phyloP scores from a whole-genome alignment of 257 asterid species.

The Solanum lignicaule region DNA sequence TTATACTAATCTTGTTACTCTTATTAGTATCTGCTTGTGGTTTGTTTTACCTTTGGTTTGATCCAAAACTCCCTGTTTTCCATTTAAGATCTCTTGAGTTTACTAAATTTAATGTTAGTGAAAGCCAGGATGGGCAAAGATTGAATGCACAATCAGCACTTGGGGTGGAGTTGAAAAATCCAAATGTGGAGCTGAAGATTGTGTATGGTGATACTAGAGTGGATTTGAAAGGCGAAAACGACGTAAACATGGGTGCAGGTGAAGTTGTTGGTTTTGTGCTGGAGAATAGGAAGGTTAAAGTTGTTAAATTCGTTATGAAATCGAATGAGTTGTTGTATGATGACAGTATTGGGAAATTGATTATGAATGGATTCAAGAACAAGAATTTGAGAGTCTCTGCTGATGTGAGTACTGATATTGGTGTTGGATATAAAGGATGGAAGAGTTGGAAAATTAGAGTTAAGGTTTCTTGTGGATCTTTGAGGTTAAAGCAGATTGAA shows the following conservation, averaged over 20 bases:
- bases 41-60: conserved; percentile 27
- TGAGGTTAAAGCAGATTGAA: conserved; percentile 11
- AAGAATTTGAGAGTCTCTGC: conserved; percentile 16
- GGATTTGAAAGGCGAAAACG: conserved; percentile 3
- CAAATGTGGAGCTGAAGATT: conserved; percentile 22
- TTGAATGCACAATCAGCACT: conserved; percentile 15
- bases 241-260: conserved; percentile 15
- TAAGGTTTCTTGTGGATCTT: conserved; percentile 12
- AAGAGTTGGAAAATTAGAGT: conserved; percentile 3
- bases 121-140: conserved; percentile 7
- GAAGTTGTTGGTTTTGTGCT: conserved; percentile 17
- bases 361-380: conserved; percentile 16
- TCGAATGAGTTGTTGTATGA: conserved; percentile 1
- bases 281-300: conserved; percentile 11
- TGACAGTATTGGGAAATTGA: conserved; percentile 1
- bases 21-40: conserved; percentile 7
- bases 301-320: conserved; percentile 2
- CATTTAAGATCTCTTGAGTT: conserved; percentile 19
- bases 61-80: conserved; percentile 38
- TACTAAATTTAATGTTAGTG: conserved; percentile 13
- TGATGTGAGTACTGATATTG: conserved; percentile 14
- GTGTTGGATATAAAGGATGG: conserved; percentile 19
- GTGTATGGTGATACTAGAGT: conserved; percentile 17
- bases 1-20: conserved; percentile 5
- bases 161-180: conserved; percentile 17